Evolutionary conservation across 108 stramenopile species (phyloP), one percentile per base, ranked within the genome.

Genomic region (Pseudonitzschia delicatissima): DNA sequence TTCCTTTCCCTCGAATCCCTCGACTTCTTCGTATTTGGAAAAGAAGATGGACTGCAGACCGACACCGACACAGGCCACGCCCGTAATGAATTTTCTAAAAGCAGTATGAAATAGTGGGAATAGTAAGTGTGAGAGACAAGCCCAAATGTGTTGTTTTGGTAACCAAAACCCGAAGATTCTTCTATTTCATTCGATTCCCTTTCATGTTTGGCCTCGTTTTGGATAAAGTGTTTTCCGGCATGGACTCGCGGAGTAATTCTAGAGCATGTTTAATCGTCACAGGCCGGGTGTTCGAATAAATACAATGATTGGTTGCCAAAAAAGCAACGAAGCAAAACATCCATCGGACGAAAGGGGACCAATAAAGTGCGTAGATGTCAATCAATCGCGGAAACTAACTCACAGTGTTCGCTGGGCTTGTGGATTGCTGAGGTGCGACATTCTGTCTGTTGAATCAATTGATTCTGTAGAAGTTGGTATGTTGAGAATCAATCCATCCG

Each of bases 1-100:
- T 7, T 57, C 57, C 55, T 69, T 31, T 9, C 74, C 74, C 57
- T 69, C 68, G 40, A 53, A 62, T n/a, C 74, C 74, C 17, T 66
- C 59, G 3, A 76, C 39, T 18, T 50, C 18, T 12, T 74, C 48
- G 42, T 69, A 76, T 2, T 76, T 52, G 18, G 74, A 42, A 64
- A 76, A 65, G 62, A 76, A 76, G 0, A 68, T 40, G 18, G 59
- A 53, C 42, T 76, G 68, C 2, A 76, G 35, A 8, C 49, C 62
- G 27, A 48, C 63, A 4, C 44, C 68, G 2, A 58, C 55, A 28
- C 53, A 55, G 3, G 68, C 60, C 13, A 76, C 13, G 1, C 53
- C 57, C 8, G 74, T 69, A 1, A 69, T 12, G 18, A 76, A 28
- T 45, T 69, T 68, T 57, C 74, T 76, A 29, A 29, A 25, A 45